These are phyloP conservation scores for Saccharomyces hybrid DNA, from an alignment of 1,139 yeast species.

Conservation along the genomic window DNA sequence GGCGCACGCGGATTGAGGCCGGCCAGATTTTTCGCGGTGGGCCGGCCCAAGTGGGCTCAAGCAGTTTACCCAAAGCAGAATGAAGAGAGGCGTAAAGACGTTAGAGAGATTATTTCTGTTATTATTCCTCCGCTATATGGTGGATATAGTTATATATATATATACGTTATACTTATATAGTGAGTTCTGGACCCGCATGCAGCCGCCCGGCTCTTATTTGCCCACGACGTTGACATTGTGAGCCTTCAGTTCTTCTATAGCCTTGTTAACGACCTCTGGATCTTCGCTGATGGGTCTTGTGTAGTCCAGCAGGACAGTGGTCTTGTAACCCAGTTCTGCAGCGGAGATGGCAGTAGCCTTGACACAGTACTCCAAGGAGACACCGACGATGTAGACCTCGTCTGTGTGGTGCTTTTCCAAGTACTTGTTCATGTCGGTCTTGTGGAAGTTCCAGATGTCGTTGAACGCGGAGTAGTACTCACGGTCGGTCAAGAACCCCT, in stretches of 20 bases:
- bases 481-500: slow-evolving; percentile 63
- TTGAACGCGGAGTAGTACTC: slow-evolving; percentile 88
- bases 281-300: slow-evolving; percentile 43
- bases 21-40: background rate
- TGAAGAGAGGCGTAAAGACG: background rate
- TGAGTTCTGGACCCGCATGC: background rate
- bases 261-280: slow-evolving; percentile 10
- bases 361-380: slow-evolving; percentile 86
- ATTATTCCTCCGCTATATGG: background rate
- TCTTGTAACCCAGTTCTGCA: slow-evolving; percentile 50
- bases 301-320: slow-evolving; percentile 52
- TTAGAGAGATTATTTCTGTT: background rate
- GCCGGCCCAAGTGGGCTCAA: background rate
- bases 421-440: slow-evolving; percentile 53
- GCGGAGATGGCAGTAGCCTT: slow-evolving; percentile 67
- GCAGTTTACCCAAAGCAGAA: background rate
- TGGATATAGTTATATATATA: background rate
- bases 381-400: slow-evolving; percentile 67
- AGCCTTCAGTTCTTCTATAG: slow-evolving; percentile 16
- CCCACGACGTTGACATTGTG: slow-evolving; percentile 7
- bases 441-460: slow-evolving; percentile 68
- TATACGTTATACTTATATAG: background rate
- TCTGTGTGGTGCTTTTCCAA: slow-evolving; percentile 42
- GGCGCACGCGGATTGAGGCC: background rate
- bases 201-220: background rate